phyloP scores from a whole-genome alignment of 2,329 filamentous ascomycete genomes.

The Botrytis porri region DNA sequence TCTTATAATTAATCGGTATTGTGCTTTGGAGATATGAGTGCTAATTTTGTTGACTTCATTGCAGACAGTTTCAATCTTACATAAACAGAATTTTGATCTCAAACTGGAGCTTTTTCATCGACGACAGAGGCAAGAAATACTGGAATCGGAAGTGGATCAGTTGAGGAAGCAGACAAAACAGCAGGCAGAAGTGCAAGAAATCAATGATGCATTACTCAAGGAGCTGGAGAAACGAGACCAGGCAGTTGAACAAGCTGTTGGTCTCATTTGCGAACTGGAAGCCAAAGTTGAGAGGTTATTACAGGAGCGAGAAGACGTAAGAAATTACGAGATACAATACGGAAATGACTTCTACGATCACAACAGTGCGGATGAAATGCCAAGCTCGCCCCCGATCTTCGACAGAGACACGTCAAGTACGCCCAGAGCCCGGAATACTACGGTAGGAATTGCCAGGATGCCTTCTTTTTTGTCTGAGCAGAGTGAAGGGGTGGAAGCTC shows the following conservation, averaged over 20 bases:
- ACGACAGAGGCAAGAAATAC: conserved; percentile 57
- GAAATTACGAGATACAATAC: conserved; percentile 45
- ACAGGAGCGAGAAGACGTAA: conserved; percentile 53
- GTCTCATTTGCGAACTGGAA: conserved; percentile 65
- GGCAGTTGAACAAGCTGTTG: conserved; percentile 67
- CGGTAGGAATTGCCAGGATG: conserved; percentile 52
- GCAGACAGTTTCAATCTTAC: conserved; percentile 62
- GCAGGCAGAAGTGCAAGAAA: conserved; percentile 50
- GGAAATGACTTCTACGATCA: conserved; percentile 28
- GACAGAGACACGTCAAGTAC: conserved; percentile 13
- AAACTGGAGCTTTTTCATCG: conserved; percentile 71
- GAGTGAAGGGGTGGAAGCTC: conserved; percentile 57
- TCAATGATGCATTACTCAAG: conserved; percentile 55
- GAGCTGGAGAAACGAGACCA: conserved; percentile 68
- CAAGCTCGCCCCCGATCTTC: conserved; percentile 32
- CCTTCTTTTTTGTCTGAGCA: conserved; percentile 62
- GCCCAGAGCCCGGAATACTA: conserved; percentile 12
- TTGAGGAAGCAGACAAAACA: conserved; percentile 46
- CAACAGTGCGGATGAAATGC: conserved; percentile 24
- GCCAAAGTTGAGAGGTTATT: conserved; percentile 54
- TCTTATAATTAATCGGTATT: conserved; percentile 3
- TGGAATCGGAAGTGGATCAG: conserved; percentile 57
- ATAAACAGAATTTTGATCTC: conserved; percentile 75
- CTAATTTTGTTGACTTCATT: not conserved
- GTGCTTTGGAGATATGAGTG: conserved; percentile 14